phyloP scores from a whole-genome alignment of 305 asterid genomes.

The Striga hermonthica region DNA sequence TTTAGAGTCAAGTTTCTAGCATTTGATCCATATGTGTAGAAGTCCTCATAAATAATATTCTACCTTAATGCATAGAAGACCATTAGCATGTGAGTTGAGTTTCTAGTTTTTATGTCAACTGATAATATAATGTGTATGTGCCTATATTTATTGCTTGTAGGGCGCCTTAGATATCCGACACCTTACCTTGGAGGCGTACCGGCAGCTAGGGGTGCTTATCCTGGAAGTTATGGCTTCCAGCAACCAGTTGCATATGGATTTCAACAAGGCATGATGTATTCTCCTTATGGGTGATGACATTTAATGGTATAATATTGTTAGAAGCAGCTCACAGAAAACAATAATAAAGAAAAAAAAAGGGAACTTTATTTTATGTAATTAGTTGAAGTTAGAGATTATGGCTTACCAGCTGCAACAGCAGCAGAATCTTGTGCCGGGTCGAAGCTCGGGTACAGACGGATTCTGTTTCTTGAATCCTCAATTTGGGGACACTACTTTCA shows the following conservation, averaged over 20 bases:
- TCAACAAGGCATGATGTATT: conserved; percentile 85
- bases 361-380: too few relatives aligned
- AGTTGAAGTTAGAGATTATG: too few relatives aligned
- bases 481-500: too few relatives aligned
- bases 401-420: too few relatives aligned
- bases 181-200: conserved; percentile 70
- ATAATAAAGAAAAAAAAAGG: too few relatives aligned
- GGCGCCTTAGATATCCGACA: conserved; percentile 75
- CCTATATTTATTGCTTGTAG: conserved; percentile 36
- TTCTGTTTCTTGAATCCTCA: too few relatives aligned
- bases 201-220: conserved; percentile 75
- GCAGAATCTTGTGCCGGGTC: too few relatives aligned
- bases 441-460: too few relatives aligned
- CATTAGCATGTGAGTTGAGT: not conserved
- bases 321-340: too few relatives aligned
- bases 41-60: not conserved
- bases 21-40: not conserved
- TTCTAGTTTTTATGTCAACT: not conserved
- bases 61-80: not conserved
- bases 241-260: conserved; percentile 76
- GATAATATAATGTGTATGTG: conserved; percentile 9
- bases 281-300: conserved; percentile 73
- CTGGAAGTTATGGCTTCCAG: conserved; percentile 79
- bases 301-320: conserved; percentile 7
- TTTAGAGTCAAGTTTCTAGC: not conserved